Evolutionary conservation across 306 rosid species (phyloP).

Genomic region (Citrullus mucosospermus): DNA sequence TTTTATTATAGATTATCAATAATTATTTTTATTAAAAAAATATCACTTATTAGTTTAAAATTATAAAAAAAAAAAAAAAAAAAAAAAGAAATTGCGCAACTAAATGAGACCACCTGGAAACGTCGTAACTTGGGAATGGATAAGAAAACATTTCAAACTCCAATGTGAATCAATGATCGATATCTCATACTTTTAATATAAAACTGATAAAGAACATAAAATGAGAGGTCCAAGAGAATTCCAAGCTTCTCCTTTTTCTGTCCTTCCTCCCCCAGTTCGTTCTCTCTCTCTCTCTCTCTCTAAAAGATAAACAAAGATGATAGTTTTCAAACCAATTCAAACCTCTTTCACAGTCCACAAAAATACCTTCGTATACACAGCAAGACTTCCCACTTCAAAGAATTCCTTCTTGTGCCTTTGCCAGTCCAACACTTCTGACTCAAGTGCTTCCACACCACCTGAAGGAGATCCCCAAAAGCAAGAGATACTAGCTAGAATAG

Average conservation of each 20-base stretch:
- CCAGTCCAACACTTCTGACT: constrained; percentile 46
- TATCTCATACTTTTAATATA: background rate
- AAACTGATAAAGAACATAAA: constrained; percentile 25
- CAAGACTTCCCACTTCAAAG: constrained; percentile 24
- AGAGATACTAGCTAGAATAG: constrained; percentile 67
- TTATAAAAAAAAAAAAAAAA: no score
- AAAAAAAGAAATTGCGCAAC: no score
- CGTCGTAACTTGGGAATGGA: background rate
- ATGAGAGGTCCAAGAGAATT: constrained; percentile 43
- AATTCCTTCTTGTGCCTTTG: constrained; percentile 27
- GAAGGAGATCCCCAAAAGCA: constrained; percentile 62
- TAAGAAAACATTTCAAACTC: background rate
- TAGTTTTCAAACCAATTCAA: constrained; percentile 43
- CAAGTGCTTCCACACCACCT: constrained; percentile 34
- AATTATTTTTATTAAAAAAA: no score
- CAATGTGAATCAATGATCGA: background rate
- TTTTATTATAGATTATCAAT: no score
- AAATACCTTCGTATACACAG: constrained; percentile 4
- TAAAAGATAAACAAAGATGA: constrained; percentile 30
- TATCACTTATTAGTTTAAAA: no score
- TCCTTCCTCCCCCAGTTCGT: background rate
- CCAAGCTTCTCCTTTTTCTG: background rate
- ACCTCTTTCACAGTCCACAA: constrained; percentile 27
- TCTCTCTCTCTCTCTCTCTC: background rate
- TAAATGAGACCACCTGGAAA: background rate